These are phyloP conservation scores for Fomitopsis schrenkii DNA, from an alignment of 1,284 basidiomycete genomes.

Conservation along the genomic window DNA sequence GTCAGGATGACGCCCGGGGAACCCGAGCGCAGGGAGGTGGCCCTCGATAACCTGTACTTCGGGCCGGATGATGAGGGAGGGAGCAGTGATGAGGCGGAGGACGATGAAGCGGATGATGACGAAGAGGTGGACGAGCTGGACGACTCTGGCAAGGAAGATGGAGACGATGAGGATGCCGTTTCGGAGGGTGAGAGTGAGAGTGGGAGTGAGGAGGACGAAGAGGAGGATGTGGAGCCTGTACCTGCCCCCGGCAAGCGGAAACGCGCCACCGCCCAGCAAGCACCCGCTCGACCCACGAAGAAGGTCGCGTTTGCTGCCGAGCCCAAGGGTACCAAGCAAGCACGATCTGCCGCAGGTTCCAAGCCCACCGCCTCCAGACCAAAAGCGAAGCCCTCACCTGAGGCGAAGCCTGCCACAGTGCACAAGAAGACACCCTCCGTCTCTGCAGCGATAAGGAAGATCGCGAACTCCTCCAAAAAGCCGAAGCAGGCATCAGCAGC, in stretches of 20 bases:
- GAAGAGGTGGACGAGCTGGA: constrained; percentile 33
- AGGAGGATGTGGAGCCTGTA: constrained; percentile 19
- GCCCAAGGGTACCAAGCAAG: constrained; percentile 30
- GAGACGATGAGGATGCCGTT: constrained; percentile 16
- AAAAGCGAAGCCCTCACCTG: constrained; percentile 2
- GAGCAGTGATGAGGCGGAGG: constrained; percentile 11
- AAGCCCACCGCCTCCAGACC: constrained; percentile 13
- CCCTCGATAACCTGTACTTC: constrained; percentile 55
- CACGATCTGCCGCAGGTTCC: constrained; percentile 22
- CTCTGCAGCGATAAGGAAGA: constrained; percentile 20
- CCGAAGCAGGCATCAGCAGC: constrained; percentile 15
- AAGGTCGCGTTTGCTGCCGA: constrained; percentile 42
- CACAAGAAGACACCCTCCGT: constrained; percentile 3
- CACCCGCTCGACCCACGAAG: constrained; percentile 37
- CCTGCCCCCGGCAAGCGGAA: constrained; percentile 44
- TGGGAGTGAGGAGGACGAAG: constrained; percentile 19
- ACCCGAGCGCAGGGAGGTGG: constrained; percentile 50
- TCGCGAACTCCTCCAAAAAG: constrained; percentile 26
- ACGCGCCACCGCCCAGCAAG: constrained; percentile 27
- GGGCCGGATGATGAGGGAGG: constrained; percentile 25
- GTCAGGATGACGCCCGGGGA: constrained; percentile 51
- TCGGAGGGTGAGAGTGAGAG: constrained; percentile 10
- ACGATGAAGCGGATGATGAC: constrained; percentile 25
- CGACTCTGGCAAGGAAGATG: constrained; percentile 13
- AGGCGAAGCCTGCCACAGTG: constrained; percentile 8